These are phyloP conservation scores for Schizophyllum amplum DNA, from an alignment of 1,284 basidiomycete genomes.

Conservation along the genomic window DNA sequence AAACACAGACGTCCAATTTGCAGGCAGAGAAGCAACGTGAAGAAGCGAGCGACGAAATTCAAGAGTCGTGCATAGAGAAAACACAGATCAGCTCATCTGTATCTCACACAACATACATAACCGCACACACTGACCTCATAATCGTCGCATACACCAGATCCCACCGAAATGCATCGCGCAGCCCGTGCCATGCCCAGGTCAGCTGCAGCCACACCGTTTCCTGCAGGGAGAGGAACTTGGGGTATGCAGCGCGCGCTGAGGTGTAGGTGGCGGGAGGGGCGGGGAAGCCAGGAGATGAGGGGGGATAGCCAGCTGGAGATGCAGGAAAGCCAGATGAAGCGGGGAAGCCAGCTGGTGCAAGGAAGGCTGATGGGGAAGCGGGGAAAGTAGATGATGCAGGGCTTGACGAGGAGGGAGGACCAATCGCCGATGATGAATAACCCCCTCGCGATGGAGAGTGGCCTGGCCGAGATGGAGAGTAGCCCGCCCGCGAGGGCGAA, in stretches of 20 bases:
- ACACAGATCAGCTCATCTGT: not conserved
- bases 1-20: no score
- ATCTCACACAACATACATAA: slow-evolving; percentile 1
- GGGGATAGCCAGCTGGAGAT: not conserved
- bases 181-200: slow-evolving; percentile 48
- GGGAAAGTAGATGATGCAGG: not conserved
- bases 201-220: slow-evolving; percentile 54
- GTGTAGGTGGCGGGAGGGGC: not conserved
- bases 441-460: no score
- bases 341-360: not conserved
- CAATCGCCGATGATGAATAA: not conserved
- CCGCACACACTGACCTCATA: slow-evolving; percentile 22
- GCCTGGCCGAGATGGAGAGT: no score
- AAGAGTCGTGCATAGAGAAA: no score
- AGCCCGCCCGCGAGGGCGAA: no score
- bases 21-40: no score
- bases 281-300: not conserved
- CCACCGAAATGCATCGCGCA: slow-evolving; percentile 67
- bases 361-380: not conserved
- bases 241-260: slow-evolving; percentile 48
- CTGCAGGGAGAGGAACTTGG: slow-evolving; percentile 54
- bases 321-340: no score
- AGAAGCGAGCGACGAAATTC: no score
- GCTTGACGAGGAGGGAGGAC: no score
- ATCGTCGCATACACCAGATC: slow-evolving; percentile 50